Base-by-base conservation (phyloP, 768 basidiomycete species). In the Mycena galericulata region DNA sequence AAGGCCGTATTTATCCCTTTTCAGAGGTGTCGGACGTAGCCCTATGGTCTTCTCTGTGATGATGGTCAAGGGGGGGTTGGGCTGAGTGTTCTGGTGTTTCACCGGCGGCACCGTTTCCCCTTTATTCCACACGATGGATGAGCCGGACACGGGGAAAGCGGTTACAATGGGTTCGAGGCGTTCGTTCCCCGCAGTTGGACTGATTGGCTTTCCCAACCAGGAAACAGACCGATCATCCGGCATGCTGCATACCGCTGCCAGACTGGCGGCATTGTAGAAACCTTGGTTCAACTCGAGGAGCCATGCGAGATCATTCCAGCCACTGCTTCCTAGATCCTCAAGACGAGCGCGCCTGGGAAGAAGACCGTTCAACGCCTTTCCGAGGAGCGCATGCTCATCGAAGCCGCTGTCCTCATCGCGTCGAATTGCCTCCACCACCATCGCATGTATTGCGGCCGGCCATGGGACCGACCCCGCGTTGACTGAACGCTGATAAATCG, bases 301-400 rank as follows among this genome's bases (percentile, higher is more conserved):
- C 76, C 75, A 76, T 3, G 75, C 74, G 17, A 77, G 64, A 43
- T 77, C 75, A 15, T 60, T 68, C 76, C 76, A 76, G 34, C 74
- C 67, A 18, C 65, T 29, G 17, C 51, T 58, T 15, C 57, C 70
- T 20, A 73, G 60, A 61, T 73, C 69, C 1, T 40, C 24, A 22
- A 71, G 62, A 0, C 63, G 69, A 0, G 76, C 65, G 22, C 73
- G 68, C 2, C 76, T 60, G 18, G 75, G 76, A 30, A 77, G 61
- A 1, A 76, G 62, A 2, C 76, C 76, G 38, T 77, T 77, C 24
- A 77, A 49, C 2, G 71, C 76, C 58, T 69, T 73, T 2, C 76
- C 76, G 17, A 77, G 68, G 22, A 53, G 58, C 24, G 70, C 53
- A 55, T 77, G 76, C 14, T 71, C 51, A 20, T 53, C n/a, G 41